Conservation (phyloP, 2,329 filamentous ascomycete genomes). For the Fusarium metavorans region DNA sequence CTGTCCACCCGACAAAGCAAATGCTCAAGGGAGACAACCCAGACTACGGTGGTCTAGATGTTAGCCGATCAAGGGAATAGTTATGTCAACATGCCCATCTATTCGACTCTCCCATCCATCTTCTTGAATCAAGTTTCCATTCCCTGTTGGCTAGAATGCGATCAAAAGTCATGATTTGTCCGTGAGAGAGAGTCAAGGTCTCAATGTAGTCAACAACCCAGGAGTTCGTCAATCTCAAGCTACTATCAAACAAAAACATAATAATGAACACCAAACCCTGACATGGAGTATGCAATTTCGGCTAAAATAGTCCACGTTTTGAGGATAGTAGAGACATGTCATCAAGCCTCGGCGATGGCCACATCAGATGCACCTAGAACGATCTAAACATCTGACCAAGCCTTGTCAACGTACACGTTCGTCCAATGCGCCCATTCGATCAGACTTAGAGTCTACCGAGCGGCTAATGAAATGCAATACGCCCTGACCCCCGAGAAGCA, state of each 20-base stretch:
- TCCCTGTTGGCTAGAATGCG: not conserved
- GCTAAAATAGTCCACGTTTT: not conserved
- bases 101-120: not conserved
- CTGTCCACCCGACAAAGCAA: not conserved
- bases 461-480: not conserved
- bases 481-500: not conserved
- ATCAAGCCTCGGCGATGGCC: not conserved
- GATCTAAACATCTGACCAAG: not conserved
- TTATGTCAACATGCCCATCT: not conserved
- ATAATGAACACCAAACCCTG: not conserved
- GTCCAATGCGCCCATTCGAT: not conserved
- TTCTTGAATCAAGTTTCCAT: not conserved
- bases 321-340: not conserved
- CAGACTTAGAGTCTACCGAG: not conserved
- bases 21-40: not conserved
- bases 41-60: not conserved
- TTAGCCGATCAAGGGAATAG: not conserved
- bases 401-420: not conserved
- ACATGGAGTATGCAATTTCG: not conserved
- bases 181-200: not conserved
- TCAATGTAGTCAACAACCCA: not conserved
- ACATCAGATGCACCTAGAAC: not conserved
- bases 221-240: not conserved
- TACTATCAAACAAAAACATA: not conserved
- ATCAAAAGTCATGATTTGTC: not conserved